Evolutionary conservation across 352 stramenopile species (phyloP).

Genomic region (Phytophthora crassamura): DNA sequence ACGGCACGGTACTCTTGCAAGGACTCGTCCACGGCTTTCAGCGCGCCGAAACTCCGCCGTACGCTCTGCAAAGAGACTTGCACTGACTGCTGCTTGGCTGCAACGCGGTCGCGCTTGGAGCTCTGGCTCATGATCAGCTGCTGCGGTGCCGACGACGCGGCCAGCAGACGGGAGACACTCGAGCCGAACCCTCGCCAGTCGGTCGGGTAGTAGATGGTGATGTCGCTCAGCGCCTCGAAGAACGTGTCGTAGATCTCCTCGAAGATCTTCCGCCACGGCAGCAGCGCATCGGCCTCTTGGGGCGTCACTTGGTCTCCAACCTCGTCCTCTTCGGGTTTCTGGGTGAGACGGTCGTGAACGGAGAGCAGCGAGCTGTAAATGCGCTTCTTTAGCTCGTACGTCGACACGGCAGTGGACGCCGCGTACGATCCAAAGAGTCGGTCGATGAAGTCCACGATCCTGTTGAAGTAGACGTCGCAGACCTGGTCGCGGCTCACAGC

Average conservation of each 20-base stretch:
- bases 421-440: slow-evolving; percentile 47
- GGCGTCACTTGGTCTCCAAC: slow-evolving; percentile 18
- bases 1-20: slow-evolving; percentile 35
- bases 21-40: slow-evolving; percentile 20
- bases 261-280: slow-evolving; percentile 73
- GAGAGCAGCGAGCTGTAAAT: slow-evolving; percentile 61
- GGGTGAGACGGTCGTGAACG: slow-evolving; percentile 51
- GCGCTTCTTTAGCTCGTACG: slow-evolving; percentile 67
- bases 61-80: slow-evolving; percentile 45
- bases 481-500: slow-evolving; percentile 38
- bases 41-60: slow-evolving; percentile 45
- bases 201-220: slow-evolving; percentile 52
- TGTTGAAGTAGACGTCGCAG: slow-evolving; percentile 66
- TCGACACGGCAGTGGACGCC: slow-evolving; percentile 43
- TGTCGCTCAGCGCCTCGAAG: slow-evolving; percentile 60
- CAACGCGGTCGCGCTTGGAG: slow-evolving; percentile 9
- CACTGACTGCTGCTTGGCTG: slow-evolving; percentile 22
- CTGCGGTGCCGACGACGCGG: slow-evolving; percentile 4
- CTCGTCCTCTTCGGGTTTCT: slow-evolving; percentile 2
- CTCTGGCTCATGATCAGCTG: background rate
- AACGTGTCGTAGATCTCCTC: slow-evolving; percentile 66
- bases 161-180: slow-evolving; percentile 19
- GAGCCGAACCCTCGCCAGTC: slow-evolving; percentile 28
- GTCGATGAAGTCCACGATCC: slow-evolving; percentile 65
- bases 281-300: slow-evolving; percentile 26